A percentile compares a stretch with the other conserved stretches of the same genome.
These are phyloP conservation scores for Metschnikowia borealis DNA, from an alignment of 805 yeast genomes.

Conservation along the genomic window DNA sequence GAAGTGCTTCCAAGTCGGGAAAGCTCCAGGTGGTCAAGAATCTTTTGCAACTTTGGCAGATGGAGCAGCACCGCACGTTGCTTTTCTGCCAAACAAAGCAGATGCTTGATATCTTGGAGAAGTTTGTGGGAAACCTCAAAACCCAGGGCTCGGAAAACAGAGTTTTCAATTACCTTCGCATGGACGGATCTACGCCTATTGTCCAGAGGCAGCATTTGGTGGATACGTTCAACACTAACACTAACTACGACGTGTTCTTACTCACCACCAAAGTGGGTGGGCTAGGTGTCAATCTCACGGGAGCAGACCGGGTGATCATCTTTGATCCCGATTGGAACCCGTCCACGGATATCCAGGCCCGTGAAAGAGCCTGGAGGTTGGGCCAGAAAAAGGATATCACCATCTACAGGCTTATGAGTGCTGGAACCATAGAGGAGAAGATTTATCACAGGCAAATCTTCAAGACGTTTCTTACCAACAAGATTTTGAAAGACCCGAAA, in stretches of 20 bases:
- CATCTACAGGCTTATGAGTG: conserved; percentile 85
- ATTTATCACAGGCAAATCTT: conserved; percentile 95
- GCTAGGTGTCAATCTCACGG: conserved; percentile 87
- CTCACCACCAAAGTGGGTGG: conserved; percentile 97
- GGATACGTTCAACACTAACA: conserved; percentile 69
- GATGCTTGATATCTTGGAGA: conserved; percentile 85
- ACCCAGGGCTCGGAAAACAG: neutral
- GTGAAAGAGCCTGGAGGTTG: conserved; percentile 95
- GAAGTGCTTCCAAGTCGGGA: conserved; percentile 67
- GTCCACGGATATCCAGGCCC: conserved; percentile 92
- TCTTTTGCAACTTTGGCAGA: conserved; percentile 68
- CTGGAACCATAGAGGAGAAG: conserved; percentile 95
- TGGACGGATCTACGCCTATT: conserved; percentile 94
- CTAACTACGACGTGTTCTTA: conserved; percentile 59
- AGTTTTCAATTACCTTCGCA: conserved; percentile 58
- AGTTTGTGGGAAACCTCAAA: conserved; percentile 45
- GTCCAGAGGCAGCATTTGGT: conserved; percentile 72
- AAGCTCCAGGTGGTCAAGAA: conserved; percentile 86
- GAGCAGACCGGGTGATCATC: conserved; percentile 91
- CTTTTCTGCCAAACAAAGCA: conserved; percentile 92
- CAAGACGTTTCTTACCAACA: conserved; percentile 89
- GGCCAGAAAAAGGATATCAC: conserved; percentile 93
- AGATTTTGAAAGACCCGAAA: conserved; percentile 91
- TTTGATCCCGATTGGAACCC: conserved; percentile 99
- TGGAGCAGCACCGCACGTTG: conserved; percentile 72